A percentile compares a stretch with the other conserved stretches of the same genome.
Conservation (phyloP, 257 asterid species). For the Salvia hispanica region DNA sequence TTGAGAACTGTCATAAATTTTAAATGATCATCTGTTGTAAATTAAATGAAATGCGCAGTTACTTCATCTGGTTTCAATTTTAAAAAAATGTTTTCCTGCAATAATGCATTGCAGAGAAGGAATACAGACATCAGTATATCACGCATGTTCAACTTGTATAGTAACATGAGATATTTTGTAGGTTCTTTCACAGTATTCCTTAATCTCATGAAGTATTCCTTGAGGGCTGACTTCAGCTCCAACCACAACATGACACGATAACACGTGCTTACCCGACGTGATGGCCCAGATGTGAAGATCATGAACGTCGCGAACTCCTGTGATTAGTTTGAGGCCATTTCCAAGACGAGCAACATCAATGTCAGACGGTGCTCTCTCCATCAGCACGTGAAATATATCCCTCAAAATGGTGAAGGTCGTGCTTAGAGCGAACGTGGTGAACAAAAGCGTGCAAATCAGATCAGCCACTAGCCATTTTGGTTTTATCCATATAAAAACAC, state of each 20-base stretch:
- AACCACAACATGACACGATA: conserved; percentile 65
- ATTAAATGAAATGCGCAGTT: neutral
- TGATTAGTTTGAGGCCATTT: conserved; percentile 49
- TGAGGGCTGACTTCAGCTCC: conserved; percentile 47
- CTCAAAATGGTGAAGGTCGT: conserved; percentile 67
- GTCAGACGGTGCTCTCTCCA: conserved; percentile 71
- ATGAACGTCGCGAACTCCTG: conserved; percentile 62
- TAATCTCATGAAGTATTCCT: conserved; percentile 47
- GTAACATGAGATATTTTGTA: conserved; percentile 70
- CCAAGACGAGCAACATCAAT: conserved; percentile 49
- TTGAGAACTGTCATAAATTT: neutral
- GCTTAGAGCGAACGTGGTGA: conserved; percentile 52
- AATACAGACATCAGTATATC: neutral
- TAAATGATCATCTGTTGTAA: neutral
- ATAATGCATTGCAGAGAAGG: neutral
- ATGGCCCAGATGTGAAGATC: conserved; percentile 87
- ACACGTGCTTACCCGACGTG: conserved; percentile 56
- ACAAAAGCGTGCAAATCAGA: conserved; percentile 62
- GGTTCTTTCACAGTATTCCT: conserved; percentile 49
- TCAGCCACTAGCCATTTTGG: conserved; percentile 74
- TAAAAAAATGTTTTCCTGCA: neutral
- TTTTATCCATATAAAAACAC: conserved; percentile 68
- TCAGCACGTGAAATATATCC: conserved; percentile 49
- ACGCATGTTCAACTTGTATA: conserved; percentile 61
- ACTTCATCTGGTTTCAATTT: neutral